Base-by-base conservation (phyloP, 2,329 filamentous ascomycete species). In the Clonostachys rhizophaga region DNA sequence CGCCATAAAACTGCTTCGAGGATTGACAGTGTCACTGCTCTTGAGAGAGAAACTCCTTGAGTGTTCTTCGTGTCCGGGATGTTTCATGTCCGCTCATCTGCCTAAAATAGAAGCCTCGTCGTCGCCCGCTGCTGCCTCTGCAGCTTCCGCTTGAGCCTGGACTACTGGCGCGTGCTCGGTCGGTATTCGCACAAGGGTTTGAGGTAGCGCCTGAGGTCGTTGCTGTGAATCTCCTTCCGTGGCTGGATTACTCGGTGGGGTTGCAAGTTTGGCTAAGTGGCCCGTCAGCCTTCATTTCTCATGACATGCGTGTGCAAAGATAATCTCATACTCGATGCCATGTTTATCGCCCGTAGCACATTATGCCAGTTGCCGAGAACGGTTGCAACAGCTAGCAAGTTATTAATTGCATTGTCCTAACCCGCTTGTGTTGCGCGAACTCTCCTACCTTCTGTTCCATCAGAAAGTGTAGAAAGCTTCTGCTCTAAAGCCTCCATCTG, bases 341-440 rank as follows among this genome's bases (percentile, higher is more conserved):
- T 91, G 60, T 87, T 87, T 59, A 95, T 91, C 40, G 88, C 88
- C 54, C 86, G 78, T 50, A 95, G 75, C 53, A 95, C 89, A 57
- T 89, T 91, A 65, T 91, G 86, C 89, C 89, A 95, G 64, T 94
- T 95, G 46, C 85, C 81, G 62, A 95, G 74, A 18, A 95, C 89
- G n/a, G 85, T 79, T 37, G 89, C 89, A 58, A 95, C 16, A 39
- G 7, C 36, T 20, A 41, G 5, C 14, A 20, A 14, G 18, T 10
- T 33, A 17, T 17, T 12, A 14, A 43, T 17, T 20, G 30, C 10
- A 24, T 43, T 33, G 12, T 10, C 40, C 16, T 42, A 42, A 42
- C 12, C 17, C 30, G 18, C 17, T 16, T 12, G 14, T 24, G 8
- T n/a, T 10, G 24, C 24, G 24, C 24, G 24, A 30, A 10, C 24